phyloP scores from a whole-genome alignment of 2,329 filamentous ascomycete species.

The Trichophyton benhamiae region DNA sequence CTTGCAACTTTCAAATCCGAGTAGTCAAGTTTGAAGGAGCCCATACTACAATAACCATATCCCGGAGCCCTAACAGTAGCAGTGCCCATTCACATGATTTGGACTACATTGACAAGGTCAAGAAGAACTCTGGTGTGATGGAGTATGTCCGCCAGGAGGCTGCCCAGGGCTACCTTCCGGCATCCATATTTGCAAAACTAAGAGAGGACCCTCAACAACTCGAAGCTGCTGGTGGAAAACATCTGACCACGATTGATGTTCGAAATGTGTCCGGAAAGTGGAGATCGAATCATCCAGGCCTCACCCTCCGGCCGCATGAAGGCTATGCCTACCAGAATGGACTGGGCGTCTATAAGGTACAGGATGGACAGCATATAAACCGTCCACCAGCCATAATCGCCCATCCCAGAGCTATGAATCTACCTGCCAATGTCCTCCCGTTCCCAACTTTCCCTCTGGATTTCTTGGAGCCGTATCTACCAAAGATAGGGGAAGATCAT shows the following conservation, averaged over 20 bases:
- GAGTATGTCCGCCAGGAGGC: constrained; percentile 35
- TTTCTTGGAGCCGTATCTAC: constrained; percentile 43
- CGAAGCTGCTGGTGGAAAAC: constrained; percentile 34
- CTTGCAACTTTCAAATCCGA: constrained; percentile 38
- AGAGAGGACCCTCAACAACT: constrained; percentile 35
- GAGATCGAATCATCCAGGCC: constrained; percentile 35
- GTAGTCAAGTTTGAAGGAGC: constrained; percentile 34
- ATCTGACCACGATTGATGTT: constrained; percentile 36
- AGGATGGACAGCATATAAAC: constrained; percentile 12
- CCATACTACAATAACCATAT: constrained; percentile 33
- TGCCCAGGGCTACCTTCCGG: constrained; percentile 36
- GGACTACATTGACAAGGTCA: constrained; percentile 37
- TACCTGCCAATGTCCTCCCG: constrained; percentile 30
- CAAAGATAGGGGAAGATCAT: constrained; percentile 17
- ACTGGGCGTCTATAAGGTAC: constrained; percentile 29
- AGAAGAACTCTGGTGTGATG: constrained; percentile 38
- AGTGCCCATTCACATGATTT: constrained; percentile 35
- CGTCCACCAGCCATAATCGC: constrained; percentile 8
- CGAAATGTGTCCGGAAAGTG: constrained; percentile 39
- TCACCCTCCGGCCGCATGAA: constrained; percentile 33
- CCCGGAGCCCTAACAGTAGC: constrained; percentile 31
- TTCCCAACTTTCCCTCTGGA: constrained; percentile 35
- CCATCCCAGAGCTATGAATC: constrained; percentile 8
- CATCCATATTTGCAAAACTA: constrained; percentile 39
- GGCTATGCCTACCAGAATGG: constrained; percentile 36